A percentile compares a stretch with the other conserved stretches of the same genome.
Conservation (phyloP, 306 rosid species). For the Vachellia pachyceras region DNA sequence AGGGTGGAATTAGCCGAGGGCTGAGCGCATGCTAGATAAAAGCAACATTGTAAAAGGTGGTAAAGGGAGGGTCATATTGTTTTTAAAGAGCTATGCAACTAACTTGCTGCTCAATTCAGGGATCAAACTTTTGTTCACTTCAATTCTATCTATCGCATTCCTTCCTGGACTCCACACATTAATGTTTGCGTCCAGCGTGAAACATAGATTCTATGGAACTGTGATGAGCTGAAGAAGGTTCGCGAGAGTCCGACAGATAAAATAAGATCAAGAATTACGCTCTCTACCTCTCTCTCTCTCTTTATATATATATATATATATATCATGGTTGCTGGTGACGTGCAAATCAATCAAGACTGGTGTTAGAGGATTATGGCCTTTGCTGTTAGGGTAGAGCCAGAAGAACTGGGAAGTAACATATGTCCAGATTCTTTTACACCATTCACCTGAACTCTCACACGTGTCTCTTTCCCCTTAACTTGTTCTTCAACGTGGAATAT, state of each 20-base stretch:
- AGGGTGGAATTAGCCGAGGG: too few relatives aligned
- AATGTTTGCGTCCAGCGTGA: neutral
- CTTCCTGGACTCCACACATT: neutral
- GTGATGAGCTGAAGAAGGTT: neutral
- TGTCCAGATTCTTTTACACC: neutral
- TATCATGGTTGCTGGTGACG: neutral
- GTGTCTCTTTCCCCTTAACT: constrained; percentile 34
- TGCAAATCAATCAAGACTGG: neutral
- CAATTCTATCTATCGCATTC: neutral
- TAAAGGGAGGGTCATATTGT: neutral
- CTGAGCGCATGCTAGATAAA: too few relatives aligned
- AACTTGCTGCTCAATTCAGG: neutral
- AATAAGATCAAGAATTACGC: neutral
- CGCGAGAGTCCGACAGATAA: neutral
- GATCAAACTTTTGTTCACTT: neutral
- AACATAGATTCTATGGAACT: neutral
- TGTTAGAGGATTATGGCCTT: neutral
- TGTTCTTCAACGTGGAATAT: neutral
- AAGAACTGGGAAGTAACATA: neutral
- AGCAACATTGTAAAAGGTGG: neutral
- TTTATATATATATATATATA: neutral
- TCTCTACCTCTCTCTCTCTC: too few relatives aligned
- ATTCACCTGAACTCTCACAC: constrained; percentile 8
- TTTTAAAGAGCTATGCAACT: neutral
- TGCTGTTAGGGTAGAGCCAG: neutral